Evolutionary conservation across 2,329 filamentous ascomycete genomes (phyloP), one percentile per base, ranked within the genome.

Genomic region (Diaporthe helianthi): DNA sequence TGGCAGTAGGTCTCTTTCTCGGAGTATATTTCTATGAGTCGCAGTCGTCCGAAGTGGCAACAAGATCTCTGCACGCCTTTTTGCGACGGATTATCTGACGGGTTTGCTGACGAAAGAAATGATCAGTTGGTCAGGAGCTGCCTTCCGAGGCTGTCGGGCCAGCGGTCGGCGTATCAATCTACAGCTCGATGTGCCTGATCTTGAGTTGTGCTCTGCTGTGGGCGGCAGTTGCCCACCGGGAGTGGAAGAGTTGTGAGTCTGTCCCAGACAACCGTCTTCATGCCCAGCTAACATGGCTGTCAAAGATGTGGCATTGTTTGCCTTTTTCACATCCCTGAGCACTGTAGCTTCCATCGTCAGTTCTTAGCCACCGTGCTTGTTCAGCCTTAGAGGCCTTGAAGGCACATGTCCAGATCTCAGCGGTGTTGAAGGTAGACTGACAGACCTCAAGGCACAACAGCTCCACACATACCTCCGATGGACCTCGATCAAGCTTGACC

Each of bases 231-330:
- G 69, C 61, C 31, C 69, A 71, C 38, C 54, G 54, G 33, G 82
- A 83, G 73, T 77, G 77, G 44, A 76, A 74, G 67, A 83, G 81
- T 71, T 83, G 81, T 83, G 75, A 76, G 81, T 78, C 8, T 26
- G 6, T 47, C 26, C 10, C 3, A 17, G 33, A 1, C 52, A 33
- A 10, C 38, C 24, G 31, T 22, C 29, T 9, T 52, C 22, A 4
- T 53, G 3, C 44, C 22, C 26, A 9, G 36, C 71, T 73, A 36
- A 75, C 41, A 7, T 31, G 3, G n/a, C 53, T 10, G 9, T n/a
- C 53, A 29, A 58, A 83, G 82, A 83, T 71, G 77, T 84, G 36
- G 79, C 79, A 24, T 71, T 82, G 33, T 73, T 83, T 22, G 76
- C 77, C n/a, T 78, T 78, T 65, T 77, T 79, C 58, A 79, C 79